Conservation (phyloP, 2,329 filamentous ascomycete genomes). For the Graphilbum fragrans region DNA sequence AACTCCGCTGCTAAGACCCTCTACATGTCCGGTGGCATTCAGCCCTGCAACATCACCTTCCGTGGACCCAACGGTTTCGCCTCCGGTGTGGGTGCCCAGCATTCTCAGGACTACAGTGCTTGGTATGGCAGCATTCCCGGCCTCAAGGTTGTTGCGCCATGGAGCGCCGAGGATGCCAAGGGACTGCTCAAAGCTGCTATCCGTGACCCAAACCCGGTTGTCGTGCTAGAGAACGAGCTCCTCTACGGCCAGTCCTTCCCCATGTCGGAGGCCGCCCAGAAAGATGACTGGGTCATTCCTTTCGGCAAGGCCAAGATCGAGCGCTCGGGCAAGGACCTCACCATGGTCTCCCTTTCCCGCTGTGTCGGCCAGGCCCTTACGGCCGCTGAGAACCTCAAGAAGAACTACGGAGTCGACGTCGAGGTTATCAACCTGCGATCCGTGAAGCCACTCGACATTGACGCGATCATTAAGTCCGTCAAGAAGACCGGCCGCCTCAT, state of each 20-base stretch:
- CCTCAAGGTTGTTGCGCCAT: constrained; percentile 91
- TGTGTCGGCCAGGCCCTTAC: constrained; percentile 86
- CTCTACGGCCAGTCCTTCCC: constrained; percentile 94
- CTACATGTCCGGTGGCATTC: constrained; percentile 99
- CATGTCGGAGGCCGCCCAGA: constrained; percentile 94
- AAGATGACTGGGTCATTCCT: constrained; percentile 90
- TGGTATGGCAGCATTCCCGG: constrained; percentile 99
- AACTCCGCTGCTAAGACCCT: constrained; percentile 98
- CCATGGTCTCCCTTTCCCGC: constrained; percentile 87
- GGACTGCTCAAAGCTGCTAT: constrained; percentile 96
- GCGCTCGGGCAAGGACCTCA: constrained; percentile 88
- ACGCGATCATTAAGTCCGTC: constrained; percentile 89
- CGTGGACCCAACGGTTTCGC: constrained; percentile 98
- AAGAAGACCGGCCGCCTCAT: constrained; percentile 97
- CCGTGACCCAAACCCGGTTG: constrained; percentile 93
- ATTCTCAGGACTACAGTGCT: constrained; percentile 96
- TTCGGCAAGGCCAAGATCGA: constrained; percentile 99
- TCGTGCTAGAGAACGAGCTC: constrained; percentile 77
- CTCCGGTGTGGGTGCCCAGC: constrained; percentile 87
- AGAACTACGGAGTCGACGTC: constrained; percentile 89
- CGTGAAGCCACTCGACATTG: constrained; percentile 90
- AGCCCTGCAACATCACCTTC: constrained; percentile 99
- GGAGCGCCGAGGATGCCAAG: constrained; percentile 97
- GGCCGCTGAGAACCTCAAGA: constrained; percentile 84
- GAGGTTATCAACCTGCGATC: constrained; percentile 98